Evolutionary conservation across 1,139 yeast species (phyloP), one percentile per base, ranked within the genome.

Genomic region (Chernovozyma aurita): DNA sequence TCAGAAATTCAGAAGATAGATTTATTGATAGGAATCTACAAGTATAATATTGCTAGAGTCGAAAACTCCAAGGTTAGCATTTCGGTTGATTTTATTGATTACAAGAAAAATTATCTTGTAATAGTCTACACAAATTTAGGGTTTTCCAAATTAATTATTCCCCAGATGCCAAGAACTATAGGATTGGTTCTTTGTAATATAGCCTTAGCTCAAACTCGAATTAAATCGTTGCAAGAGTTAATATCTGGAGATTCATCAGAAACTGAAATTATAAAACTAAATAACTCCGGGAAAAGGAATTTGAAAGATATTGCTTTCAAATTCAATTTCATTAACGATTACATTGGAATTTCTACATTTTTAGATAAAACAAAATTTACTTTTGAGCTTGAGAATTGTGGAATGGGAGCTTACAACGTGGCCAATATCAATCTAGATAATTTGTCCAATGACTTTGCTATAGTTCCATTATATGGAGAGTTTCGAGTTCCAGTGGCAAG

Each of bases 401-500:
- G 53, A 0, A 31, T 51, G 21, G 52, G 56, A 12, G 33, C 48
- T 18, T 45, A 42, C 33, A 62, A 62, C 42, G 50, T 63, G 15
- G 49, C 53, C 2, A 49, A 46, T 28, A 30, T 42, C 12, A 34
- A 34, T 11, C 28, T 28, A 3, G 41, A 38, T 2, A 38, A 31
- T 25, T 29, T 13, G 9, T 22, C 31, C 18, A 31, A 20, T 7
- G 35, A 14, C n/a, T 26, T 39, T 32, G 27, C 30, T 8, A 37
- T 46, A 8, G 65, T 56, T 14, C 62, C 63, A 1, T 44, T 61
- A 1, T 54, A 54, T 42, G 80, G 79, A 1, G 65, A 61, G 13
- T 31, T 75, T 9, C 37, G 39, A 0, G 40, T 75, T 3, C 77
- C 78, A 1, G 60, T 73, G 0, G 56, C 68, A 1, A 61, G 74